Evolutionary conservation across 805 yeast genomes (phyloP), one percentile per base, ranked within the genome.

Genomic region (Candida parachauliodes): DNA sequence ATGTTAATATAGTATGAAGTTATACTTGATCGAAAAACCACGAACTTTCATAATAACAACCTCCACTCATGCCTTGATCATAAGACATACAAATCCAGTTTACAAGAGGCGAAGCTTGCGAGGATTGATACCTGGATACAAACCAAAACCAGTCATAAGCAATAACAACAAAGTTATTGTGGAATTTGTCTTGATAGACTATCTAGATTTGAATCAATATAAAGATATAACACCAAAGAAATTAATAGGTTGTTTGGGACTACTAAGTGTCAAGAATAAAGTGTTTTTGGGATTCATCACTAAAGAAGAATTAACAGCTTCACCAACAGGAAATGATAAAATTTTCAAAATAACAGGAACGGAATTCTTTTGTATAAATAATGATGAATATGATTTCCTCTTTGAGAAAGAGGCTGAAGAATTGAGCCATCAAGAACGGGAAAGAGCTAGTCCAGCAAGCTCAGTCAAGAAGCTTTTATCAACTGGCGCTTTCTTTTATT

Each of bases 31-130:
- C 39, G 75, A 71, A 40, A 56, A 67, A 23, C 91, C 93, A 2
- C 66, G 96, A 38, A 74, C 89, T 8, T 65, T 86, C 40, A 82
- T 86, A 2, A 64, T 88, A 3, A 75, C 79, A 3, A 73, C 82
- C 15, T 70, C 72, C 30, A 73, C 71, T 19, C 74, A 68, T 52
- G 85, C 81, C 1, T 65, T 88, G 42, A 65, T 81, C 3, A 67
- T 88, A 33, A 68, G 81, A 34, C 78, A 73, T 43, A 69, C 72
- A 18, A 43, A 45, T 37, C 70, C 72, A 9, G 47, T 45, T 3
- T 54, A 58, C 36, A 40, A 40, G 14, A 28, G 34, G 8, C 28
- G 26, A 16, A 24, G 37, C 15, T 23, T 40, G 5, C 36, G 32
- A 30, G 37, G 24, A 15, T 18, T 32, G 22, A 36, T 40, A 19